Percentiles rank a stretch among this genome's conserved stretches.
Evolutionary conservation across 805 yeast genomes (phyloP).

Genomic region (Wickerhamomyces bisporus): DNA sequence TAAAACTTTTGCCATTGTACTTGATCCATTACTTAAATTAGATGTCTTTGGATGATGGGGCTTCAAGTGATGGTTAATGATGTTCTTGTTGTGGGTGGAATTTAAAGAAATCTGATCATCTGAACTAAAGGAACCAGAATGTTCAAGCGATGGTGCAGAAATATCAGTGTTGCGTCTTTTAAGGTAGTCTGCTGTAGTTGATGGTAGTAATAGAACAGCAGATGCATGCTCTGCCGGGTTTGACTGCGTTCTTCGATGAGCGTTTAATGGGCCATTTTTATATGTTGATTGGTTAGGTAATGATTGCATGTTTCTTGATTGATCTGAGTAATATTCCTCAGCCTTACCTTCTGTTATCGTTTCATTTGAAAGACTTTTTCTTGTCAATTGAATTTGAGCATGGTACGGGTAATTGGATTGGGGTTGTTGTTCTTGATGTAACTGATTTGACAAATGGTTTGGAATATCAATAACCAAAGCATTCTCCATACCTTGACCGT

Average conservation of each 20-base stretch:
- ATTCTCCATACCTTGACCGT: conserved; percentile 63
- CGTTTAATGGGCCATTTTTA: conserved; percentile 10
- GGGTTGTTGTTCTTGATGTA: background rate
- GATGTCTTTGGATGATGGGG: background rate
- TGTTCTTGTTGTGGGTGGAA: no score
- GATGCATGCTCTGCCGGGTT: conserved; percentile 22
- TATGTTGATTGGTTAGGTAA: conserved; percentile 9
- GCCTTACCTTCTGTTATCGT: conserved; percentile 22
- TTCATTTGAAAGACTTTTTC: conserved; percentile 16
- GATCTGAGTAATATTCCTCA: conserved; percentile 11
- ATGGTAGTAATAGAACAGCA: conserved; percentile 22
- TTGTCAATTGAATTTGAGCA: background rate
- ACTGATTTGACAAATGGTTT: conserved; percentile 5
- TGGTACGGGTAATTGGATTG: background rate
- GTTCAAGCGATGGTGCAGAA: background rate
- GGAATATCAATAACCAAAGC: conserved; percentile 58
- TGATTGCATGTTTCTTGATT: conserved; percentile 15
- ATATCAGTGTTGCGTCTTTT: background rate
- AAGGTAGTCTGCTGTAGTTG: conserved; percentile 2
- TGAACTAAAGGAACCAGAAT: background rate
- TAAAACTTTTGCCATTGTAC: conserved; percentile 52
- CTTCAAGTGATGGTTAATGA: no score
- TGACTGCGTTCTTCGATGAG: conserved; percentile 21
- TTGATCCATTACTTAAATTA: conserved; percentile 13
- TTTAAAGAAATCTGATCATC: no score